These are phyloP conservation scores for Fusarium nisikadoi DNA, from an alignment of 2,329 filamentous ascomycete species.

Conservation along the genomic window DNA sequence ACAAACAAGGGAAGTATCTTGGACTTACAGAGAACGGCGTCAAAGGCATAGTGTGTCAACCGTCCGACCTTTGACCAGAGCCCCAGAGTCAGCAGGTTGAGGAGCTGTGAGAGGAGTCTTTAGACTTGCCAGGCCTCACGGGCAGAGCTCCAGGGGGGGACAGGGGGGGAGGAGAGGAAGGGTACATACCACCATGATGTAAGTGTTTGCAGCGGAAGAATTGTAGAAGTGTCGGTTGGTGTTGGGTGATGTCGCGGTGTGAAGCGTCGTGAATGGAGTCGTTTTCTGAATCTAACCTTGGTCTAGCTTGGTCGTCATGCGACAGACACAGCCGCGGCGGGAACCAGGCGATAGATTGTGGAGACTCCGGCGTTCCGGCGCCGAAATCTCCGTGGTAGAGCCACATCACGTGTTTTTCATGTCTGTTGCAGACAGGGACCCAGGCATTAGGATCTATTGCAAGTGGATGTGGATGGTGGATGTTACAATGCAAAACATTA, in stretches of 20 bases:
- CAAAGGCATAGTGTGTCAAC: conserved; percentile 94
- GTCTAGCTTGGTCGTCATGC: conserved; percentile 39
- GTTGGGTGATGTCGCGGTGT: conserved; percentile 22
- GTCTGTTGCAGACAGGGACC: background rate
- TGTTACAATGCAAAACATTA: background rate
- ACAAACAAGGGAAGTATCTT: background rate
- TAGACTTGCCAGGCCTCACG: conserved; percentile 47
- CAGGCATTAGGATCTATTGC: conserved; percentile 6
- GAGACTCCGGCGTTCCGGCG: conserved; percentile 32
- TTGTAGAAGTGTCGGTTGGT: conserved; percentile 1
- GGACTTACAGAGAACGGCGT: conserved; percentile 86
- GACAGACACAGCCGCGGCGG: conserved; percentile 38
- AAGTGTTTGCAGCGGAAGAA: background rate
- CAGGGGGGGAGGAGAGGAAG: background rate
- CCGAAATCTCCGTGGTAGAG: conserved; percentile 40
- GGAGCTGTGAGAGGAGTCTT: conserved; percentile 60
- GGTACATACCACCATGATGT: conserved; percentile 50
- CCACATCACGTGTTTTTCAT: conserved; percentile 32
- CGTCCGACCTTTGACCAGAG: conserved; percentile 85
- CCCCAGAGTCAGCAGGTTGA: conserved; percentile 75
- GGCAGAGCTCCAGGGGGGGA: conserved; percentile 29
- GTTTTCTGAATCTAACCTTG: conserved; percentile 25
- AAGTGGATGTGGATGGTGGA: conserved; percentile 6
- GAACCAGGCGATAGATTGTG: conserved; percentile 31
- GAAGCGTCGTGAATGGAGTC: conserved; percentile 36